A percentile compares a stretch with the other conserved stretches of the same genome.
These are phyloP conservation scores for Arthrobotrys sinensis DNA, from an alignment of 2,329 filamentous ascomycete species.

Conservation along the genomic window DNA sequence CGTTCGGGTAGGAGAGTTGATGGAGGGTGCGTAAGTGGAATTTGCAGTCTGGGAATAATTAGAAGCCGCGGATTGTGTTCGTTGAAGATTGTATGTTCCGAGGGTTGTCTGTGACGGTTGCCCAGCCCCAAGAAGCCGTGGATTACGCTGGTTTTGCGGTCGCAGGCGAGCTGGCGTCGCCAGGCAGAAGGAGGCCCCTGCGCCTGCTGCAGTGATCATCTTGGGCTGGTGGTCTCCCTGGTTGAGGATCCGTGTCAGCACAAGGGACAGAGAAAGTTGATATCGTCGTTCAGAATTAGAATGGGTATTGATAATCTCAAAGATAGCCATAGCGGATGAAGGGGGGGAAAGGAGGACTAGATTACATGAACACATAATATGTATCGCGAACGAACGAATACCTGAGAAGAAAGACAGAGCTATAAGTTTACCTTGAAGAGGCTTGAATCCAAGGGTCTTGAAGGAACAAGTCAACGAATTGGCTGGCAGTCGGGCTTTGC, in stretches of 20 bases:
- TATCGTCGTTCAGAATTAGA: slow-evolving; percentile 40
- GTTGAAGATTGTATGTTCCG: slow-evolving; percentile 52
- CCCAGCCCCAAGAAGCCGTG: slow-evolving; percentile 50
- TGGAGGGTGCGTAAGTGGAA: slow-evolving; percentile 42
- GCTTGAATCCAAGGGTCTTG: slow-evolving; percentile 9
- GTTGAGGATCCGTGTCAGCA: slow-evolving; percentile 54
- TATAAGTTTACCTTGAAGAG: slow-evolving; percentile 40
- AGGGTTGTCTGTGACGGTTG: slow-evolving; percentile 52
- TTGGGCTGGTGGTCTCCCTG: slow-evolving; percentile 61
- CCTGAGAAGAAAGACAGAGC: slow-evolving; percentile 11
- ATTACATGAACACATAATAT: slow-evolving; percentile 6
- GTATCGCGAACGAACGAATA: slow-evolving; percentile 22
- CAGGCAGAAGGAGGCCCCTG: slow-evolving; percentile 63
- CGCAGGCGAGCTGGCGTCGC: slow-evolving; percentile 64
- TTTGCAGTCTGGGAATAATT: slow-evolving; percentile 44
- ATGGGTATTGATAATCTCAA: slow-evolving; percentile 50
- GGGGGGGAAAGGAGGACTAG: slow-evolving; percentile 10
- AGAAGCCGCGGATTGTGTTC: slow-evolving; percentile 49
- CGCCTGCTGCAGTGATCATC: slow-evolving; percentile 64
- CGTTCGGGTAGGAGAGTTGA: slow-evolving; percentile 49
- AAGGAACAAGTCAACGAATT: slow-evolving; percentile 35
- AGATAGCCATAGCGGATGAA: slow-evolving; percentile 24
- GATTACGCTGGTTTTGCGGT: slow-evolving; percentile 63
- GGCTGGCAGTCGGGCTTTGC: slow-evolving; percentile 18
- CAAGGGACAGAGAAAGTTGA: slow-evolving; percentile 25